These are phyloP conservation scores for Epichloe glyceriae DNA, from an alignment of 2,329 filamentous ascomycete genomes.

Conservation along the genomic window DNA sequence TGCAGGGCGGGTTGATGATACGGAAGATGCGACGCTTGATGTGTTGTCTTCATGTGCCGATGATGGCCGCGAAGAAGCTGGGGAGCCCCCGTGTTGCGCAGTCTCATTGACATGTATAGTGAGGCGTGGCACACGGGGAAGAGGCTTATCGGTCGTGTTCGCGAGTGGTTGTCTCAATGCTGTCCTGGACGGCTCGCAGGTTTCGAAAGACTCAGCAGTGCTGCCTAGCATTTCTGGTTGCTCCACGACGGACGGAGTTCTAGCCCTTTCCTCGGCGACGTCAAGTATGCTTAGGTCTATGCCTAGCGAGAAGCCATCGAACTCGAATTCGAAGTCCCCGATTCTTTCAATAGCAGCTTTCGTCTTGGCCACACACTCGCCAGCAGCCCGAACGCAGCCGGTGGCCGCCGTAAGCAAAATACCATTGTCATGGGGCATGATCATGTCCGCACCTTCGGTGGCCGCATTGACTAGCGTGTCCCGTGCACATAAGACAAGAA, in stretches of 20 bases:
- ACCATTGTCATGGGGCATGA: constrained; percentile 68
- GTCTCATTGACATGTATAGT: constrained; percentile 25
- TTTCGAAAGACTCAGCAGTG: constrained; percentile 26
- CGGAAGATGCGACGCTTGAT: constrained; percentile 31
- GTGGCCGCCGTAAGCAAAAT: constrained; percentile 68
- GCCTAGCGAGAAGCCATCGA: constrained; percentile 42
- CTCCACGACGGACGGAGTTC: constrained; percentile 20
- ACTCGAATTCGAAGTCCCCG: constrained; percentile 81
- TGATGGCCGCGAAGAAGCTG: constrained; percentile 28
- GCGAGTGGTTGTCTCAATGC: constrained; percentile 22
- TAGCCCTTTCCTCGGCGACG: constrained; percentile 20
- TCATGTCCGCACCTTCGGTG: constrained; percentile 61
- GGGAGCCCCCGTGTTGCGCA: constrained; percentile 19
- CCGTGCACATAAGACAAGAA: constrained; percentile 68
- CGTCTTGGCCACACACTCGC: constrained; percentile 81
- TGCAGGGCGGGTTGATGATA: constrained; percentile 33
- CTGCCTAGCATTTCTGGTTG: constrained; percentile 26
- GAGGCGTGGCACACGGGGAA: constrained; percentile 50
- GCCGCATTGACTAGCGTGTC: constrained; percentile 61
- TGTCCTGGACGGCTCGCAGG: constrained; percentile 22
- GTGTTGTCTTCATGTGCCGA: constrained; percentile 29
- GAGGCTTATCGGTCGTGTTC: constrained; percentile 48
- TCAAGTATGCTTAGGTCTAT: constrained; percentile 43
- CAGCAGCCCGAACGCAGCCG: constrained; percentile 76
- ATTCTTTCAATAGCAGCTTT: constrained; percentile 76